Percentiles rank a stretch among this genome's conserved stretches.
These are phyloP conservation scores for Avena eriantha DNA, from an alignment of 176 grass and related monocot genomes.

Conservation along the genomic window DNA sequence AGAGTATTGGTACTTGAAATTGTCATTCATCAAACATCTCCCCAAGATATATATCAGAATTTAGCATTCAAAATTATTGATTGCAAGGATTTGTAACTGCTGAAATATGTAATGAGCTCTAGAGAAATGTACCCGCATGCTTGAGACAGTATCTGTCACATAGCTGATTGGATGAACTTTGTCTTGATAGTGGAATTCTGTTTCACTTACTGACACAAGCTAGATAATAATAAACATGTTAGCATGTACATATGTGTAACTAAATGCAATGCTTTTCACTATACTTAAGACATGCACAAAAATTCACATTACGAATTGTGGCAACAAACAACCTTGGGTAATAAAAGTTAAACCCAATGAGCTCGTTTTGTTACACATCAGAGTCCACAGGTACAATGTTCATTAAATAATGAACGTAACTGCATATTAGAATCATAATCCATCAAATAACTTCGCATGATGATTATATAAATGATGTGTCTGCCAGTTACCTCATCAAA, in stretches of 20 bases:
- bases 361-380: slow-evolving; percentile 2
- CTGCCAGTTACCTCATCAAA: slow-evolving; percentile 85
- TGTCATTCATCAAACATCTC: slow-evolving; percentile 12
- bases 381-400: slow-evolving; percentile 8
- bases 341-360: slow-evolving; percentile 33
- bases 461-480: slow-evolving; percentile 24
- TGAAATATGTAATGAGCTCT: slow-evolving; percentile 27
- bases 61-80: slow-evolving; percentile 21
- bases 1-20: background rate
- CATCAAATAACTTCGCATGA: slow-evolving; percentile 13
- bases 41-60: slow-evolving; percentile 31
- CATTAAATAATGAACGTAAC: background rate
- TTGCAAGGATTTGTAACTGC: slow-evolving; percentile 9
- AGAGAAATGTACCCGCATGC: slow-evolving; percentile 72
- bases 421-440: slow-evolving; percentile 20
- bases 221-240: slow-evolving; percentile 47
- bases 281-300: slow-evolving; percentile 8
- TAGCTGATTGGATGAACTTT: slow-evolving; percentile 73
- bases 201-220: slow-evolving; percentile 77
- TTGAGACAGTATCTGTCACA: slow-evolving; percentile 60
- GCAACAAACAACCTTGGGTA: slow-evolving; percentile 7
- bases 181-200: slow-evolving; percentile 85
- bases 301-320: slow-evolving; percentile 1
- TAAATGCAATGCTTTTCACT: slow-evolving; percentile 11
- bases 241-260: slow-evolving; percentile 36